A percentile compares a stretch with the other conserved stretches of the same genome.
Evolutionary conservation across 148 eudicot species (phyloP).

Genomic region (Mesembryanthemum crystallinum): DNA sequence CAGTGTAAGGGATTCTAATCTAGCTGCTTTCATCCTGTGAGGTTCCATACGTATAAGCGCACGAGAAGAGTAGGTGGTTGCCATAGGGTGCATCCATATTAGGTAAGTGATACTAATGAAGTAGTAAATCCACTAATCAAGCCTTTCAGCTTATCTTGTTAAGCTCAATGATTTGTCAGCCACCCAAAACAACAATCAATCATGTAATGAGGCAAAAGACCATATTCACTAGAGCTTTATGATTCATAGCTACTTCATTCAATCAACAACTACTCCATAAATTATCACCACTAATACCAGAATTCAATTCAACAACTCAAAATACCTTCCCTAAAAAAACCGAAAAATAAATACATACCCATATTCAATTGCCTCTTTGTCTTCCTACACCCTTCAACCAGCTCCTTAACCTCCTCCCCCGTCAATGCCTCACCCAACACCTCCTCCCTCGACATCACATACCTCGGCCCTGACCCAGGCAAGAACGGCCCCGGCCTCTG

Average conservation of each 20-base stretch:
- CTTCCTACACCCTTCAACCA: conserved; percentile 57
- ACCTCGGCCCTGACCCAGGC: conserved; percentile 81
- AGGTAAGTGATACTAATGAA: too few relatives aligned
- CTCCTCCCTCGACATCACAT: conserved; percentile 74
- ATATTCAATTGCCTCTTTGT: conserved; percentile 75
- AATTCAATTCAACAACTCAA: background rate
- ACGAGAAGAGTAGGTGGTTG: too few relatives aligned
- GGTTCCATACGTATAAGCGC: too few relatives aligned
- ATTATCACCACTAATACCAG: background rate
- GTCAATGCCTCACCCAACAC: conserved; percentile 81
- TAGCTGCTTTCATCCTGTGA: too few relatives aligned
- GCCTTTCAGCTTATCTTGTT: too few relatives aligned
- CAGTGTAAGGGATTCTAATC: too few relatives aligned
- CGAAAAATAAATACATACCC: conserved; percentile 46
- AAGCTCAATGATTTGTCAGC: too few relatives aligned
- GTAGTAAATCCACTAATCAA: too few relatives aligned
- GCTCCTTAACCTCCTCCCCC: conserved; percentile 51
- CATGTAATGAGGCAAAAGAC: background rate
- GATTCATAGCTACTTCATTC: background rate
- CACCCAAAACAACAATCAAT: background rate
- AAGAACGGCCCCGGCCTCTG: conserved; percentile 89
- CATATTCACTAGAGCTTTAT: background rate
- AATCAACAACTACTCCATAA: background rate
- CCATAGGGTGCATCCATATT: too few relatives aligned
- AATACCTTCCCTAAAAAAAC: background rate